Base-by-base conservation (phyloP, 345 rosid genomes). In the Anacardium occidentale region DNA sequence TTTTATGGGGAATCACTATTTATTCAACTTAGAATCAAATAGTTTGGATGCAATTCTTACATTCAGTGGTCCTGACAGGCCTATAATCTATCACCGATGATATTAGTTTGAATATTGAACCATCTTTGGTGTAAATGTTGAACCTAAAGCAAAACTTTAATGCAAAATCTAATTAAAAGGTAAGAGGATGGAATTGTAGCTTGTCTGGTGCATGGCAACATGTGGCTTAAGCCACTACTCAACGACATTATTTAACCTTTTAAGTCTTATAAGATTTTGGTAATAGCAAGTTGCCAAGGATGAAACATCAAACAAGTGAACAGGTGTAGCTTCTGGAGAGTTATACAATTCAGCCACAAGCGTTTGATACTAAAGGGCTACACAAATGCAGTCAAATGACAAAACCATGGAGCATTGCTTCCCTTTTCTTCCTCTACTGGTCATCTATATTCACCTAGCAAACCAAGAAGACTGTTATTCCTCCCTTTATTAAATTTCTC, bases 261-360 rank as follows among this genome's bases (percentile, higher is more conserved):
- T 14, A 13, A 44, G 4, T 64, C 14, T n/a, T 7, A 47, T 13
- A 29, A 45, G 21, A 54, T 24, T 20, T 22, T 22, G 3, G 67
- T 24, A 14, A 64, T 64, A 64, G 17, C 68, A 47, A 64, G 37
- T 24, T 24, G 37, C 68, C n/a, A n/a, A n/a, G n/a, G n/a, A n/a
- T n/a, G n/a, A n/a, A n/a, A n/a, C n/a, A n/a, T n/a, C n/a, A n/a
- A n/a, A n/a, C n/a, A n/a, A n/a, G 7, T 29, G 54, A 21, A 42
- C 10, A 25, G 54, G 55, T 15, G 11, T 64, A 8, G 55, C 47
- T 47, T 47, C 17, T 34, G 1, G 6, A 4, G 64, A 61, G 64
- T 18, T 12, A 15, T 34, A 61, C 5, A 62, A 37, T 37, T 7
- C 47, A 18, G 4, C 14, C 20, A 24, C 48, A 62, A 37, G 25